Conservation (phyloP, 768 basidiomycete species). For the Pulveroboletus sp. region DNA sequence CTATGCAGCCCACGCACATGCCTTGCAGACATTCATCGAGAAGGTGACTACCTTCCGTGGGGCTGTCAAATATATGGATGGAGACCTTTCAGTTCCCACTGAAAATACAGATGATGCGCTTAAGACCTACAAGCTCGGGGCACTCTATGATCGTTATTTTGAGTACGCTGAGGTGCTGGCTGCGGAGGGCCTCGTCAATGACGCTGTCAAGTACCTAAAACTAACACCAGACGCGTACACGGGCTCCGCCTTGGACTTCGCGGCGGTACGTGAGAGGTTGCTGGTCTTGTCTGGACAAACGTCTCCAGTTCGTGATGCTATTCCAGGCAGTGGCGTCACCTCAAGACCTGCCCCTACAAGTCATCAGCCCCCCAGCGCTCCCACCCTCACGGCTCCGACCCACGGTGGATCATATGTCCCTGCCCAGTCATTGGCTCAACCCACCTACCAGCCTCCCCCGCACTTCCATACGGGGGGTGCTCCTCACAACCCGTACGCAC, state of each 20-base stretch:
- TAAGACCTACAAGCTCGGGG: conserved; percentile 76
- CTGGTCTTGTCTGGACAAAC: conserved; percentile 35
- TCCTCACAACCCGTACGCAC: conserved; percentile 6
- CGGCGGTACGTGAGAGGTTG: conserved; percentile 43
- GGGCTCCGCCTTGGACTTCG: conserved; percentile 46
- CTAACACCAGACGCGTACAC: conserved; percentile 77
- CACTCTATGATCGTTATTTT: conserved; percentile 87
- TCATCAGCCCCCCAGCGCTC: conserved; percentile 28
- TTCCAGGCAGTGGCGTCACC: conserved; percentile 29
- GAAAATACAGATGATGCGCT: conserved; percentile 37
- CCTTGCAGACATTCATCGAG: conserved; percentile 91
- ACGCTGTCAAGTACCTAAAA: conserved; percentile 75
- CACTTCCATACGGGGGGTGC: neutral
- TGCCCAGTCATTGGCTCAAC: conserved; percentile 24
- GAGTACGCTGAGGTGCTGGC: conserved; percentile 94
- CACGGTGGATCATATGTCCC: conserved; percentile 17
- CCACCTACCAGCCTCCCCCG: conserved; percentile 10
- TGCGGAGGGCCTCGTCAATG: conserved; percentile 81
- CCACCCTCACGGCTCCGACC: conserved; percentile 19
- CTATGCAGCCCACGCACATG: conserved; percentile 78
- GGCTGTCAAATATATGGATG: conserved; percentile 76
- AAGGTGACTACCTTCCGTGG: conserved; percentile 93
- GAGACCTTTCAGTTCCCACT: conserved; percentile 48
- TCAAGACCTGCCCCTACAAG: conserved; percentile 4
- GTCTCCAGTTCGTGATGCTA: conserved; percentile 12